A percentile compares a stretch with the other conserved stretches of the same genome.
Evolutionary conservation across 2,329 filamentous ascomycete genomes (phyloP).

Genomic region (Laburnicola sp.): DNA sequence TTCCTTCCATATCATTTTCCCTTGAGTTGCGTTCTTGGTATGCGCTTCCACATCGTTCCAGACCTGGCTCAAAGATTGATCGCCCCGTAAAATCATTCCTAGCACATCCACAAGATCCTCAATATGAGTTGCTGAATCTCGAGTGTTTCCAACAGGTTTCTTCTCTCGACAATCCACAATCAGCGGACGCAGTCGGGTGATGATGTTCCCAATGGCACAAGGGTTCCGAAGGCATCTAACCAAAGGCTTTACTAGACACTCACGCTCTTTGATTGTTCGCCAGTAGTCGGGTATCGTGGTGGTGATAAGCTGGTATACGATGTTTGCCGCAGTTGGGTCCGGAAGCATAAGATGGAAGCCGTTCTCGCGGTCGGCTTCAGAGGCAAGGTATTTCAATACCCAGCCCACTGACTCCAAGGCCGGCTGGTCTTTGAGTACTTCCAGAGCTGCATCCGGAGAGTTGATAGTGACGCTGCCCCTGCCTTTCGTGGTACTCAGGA

Average conservation of each 20-base stretch:
- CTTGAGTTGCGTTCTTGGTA: constrained; percentile 49
- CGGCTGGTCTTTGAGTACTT: constrained; percentile 64
- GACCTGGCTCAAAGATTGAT: constrained; percentile 48
- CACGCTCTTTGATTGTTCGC: constrained; percentile 56
- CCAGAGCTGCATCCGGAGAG: constrained; percentile 57
- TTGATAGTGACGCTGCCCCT: constrained; percentile 17
- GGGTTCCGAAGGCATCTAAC: constrained; percentile 70
- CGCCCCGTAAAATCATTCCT: constrained; percentile 48
- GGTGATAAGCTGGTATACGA: constrained; percentile 73
- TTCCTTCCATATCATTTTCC: constrained; percentile 65
- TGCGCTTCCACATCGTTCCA: constrained; percentile 50
- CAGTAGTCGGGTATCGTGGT: constrained; percentile 83
- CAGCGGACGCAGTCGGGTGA: constrained; percentile 68
- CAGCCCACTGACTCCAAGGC: constrained; percentile 60
- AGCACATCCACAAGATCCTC: constrained; percentile 51
- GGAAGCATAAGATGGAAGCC: constrained; percentile 64
- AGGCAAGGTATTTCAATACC: constrained; percentile 57
- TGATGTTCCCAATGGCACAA: constrained; percentile 74
- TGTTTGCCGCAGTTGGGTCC: constrained; percentile 69
- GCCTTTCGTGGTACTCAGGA: constrained; percentile 13
- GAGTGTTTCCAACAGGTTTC: constrained; percentile 36
- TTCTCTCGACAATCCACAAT: constrained; percentile 47
- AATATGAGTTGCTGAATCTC: constrained; percentile 38
- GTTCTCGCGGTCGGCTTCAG: constrained; percentile 22
- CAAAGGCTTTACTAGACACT: constrained; percentile 54